phyloP scores from a whole-genome alignment of 768 basidiomycete species.

The Stropharia rugosoannulata region DNA sequence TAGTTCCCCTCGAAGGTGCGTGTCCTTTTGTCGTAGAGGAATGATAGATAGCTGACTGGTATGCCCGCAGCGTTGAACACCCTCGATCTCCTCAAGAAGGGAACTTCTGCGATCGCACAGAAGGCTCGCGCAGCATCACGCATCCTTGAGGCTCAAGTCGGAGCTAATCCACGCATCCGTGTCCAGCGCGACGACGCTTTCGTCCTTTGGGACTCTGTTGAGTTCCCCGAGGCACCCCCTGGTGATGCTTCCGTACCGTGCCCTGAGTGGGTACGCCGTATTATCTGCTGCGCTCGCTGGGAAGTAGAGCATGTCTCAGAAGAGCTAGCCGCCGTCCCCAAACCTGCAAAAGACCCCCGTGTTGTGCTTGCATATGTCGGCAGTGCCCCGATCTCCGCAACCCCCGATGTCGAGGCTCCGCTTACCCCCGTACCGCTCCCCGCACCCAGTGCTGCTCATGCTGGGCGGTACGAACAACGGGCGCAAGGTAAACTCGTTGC shows the following conservation, averaged over 20 bases:
- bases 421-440: conserved; percentile 65
- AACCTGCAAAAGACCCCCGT: conserved; percentile 30
- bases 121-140: conserved; percentile 87
- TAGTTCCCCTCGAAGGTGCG: conserved; percentile 88
- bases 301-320: conserved; percentile 55
- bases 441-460: conserved; percentile 47
- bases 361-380: conserved; percentile 63
- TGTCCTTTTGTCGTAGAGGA: conserved; percentile 1
- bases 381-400: conserved; percentile 30
- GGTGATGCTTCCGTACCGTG: conserved; percentile 30
- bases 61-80: conserved; percentile 73
- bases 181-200: conserved; percentile 84
- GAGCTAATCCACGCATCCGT: conserved; percentile 75
- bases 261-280: conserved; percentile 85
- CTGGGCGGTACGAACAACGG: conserved; percentile 63
- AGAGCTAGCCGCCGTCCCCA: conserved; percentile 17
- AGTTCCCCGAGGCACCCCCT: conserved; percentile 31
- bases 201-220: conserved; percentile 76
- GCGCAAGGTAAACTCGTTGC: conserved; percentile 61
- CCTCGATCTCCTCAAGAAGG: conserved; percentile 91
- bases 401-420: conserved; percentile 27
- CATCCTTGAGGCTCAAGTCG: conserved; percentile 85
- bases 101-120: conserved; percentile 72
- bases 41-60: not conserved
- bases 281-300: conserved; percentile 82